phyloP scores from a whole-genome alignment of 163 green algal species.

The Chlamydomonas reinhardtii region DNA sequence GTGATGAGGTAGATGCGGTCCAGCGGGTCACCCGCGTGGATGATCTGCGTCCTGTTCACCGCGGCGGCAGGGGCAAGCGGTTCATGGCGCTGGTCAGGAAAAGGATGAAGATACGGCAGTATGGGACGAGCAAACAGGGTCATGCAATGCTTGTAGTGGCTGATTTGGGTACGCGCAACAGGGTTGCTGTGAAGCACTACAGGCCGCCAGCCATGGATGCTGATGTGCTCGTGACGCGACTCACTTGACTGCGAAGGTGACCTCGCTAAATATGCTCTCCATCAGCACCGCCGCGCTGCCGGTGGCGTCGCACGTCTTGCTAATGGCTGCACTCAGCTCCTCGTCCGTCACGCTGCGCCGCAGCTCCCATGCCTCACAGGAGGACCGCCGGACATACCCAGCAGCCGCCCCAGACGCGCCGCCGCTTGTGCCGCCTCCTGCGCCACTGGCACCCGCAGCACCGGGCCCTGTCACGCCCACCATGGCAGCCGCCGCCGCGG shows the following conservation, averaged over 20 bases:
- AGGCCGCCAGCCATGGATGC: no score
- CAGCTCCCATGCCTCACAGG: constrained; percentile 36
- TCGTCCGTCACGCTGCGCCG: constrained; percentile 56
- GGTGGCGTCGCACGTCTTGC: constrained; percentile 7
- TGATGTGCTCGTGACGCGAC: no score
- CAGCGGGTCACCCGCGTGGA: constrained; percentile 59
- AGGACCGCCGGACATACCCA: neutral
- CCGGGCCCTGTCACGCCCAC: neutral
- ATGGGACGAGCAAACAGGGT: no score
- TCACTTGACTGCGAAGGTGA: constrained; percentile 42
- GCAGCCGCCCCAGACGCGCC: neutral
- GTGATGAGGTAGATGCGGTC: constrained; percentile 67
- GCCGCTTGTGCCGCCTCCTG: neutral
- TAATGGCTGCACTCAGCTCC: constrained; percentile 69
- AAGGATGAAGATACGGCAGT: no score
- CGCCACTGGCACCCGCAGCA: neutral
- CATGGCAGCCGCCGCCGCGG: neutral
- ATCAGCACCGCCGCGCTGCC: constrained; percentile 32
- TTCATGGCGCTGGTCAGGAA: no score
- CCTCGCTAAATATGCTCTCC: constrained; percentile 43
- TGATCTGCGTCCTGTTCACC: constrained; percentile 56
- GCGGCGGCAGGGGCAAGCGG: no score
- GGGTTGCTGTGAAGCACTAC: no score
- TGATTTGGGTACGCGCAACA: no score
- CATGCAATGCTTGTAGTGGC: no score